Base-by-base conservation (phyloP, 371 early-diverging fungal species). In the Mortierella sp. region DNA sequence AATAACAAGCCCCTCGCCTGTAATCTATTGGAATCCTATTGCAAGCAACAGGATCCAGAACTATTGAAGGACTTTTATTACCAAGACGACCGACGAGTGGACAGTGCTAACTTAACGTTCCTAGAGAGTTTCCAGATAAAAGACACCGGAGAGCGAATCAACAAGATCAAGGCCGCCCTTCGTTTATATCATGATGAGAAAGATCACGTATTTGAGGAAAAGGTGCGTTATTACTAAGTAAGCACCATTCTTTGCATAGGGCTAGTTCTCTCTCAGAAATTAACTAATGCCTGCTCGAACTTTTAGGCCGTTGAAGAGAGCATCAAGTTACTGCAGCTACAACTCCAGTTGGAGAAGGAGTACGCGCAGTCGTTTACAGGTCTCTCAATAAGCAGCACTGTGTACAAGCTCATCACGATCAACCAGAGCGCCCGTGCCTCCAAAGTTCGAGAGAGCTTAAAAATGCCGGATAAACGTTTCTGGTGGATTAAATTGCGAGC, bases 61-160 rank as follows among this genome's bases (percentile, higher is more conserved):
- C 81, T 97, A 0, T 86, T 99, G 60, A 92, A 93, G 63, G 94
- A 97, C 75, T 98, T 96, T 70, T 98, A 97, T 77, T 97, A 94
- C 80, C 98, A 98, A 84, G 97, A 97, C 72, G 99, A 99, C 77
- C 88, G 95, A 16, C 74, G 87, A 36, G 84, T 89, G 1, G 94
- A 96, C 24, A 89, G 88, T 19, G 97, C 96, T 15, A 92, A 92
- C 58, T 77, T 94, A 38, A 76, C 84, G 4, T 65, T 92, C 33
- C 68, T 86, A 9, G 90, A 92, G 81, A 92, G 89, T 9, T 93
- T 90, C 78, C 86, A 87, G 45, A 76, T 85, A 58, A 80, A 78
- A 87, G 89, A 91, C 66, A 70, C 87, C 33, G 63, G 76, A 6
- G 88, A 88, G n/a, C 87, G 93, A 22, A 87, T 92, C 22, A 90